phyloP scores from a whole-genome alignment of 1,139 yeast genomes.

The Taphrina pruni region DNA sequence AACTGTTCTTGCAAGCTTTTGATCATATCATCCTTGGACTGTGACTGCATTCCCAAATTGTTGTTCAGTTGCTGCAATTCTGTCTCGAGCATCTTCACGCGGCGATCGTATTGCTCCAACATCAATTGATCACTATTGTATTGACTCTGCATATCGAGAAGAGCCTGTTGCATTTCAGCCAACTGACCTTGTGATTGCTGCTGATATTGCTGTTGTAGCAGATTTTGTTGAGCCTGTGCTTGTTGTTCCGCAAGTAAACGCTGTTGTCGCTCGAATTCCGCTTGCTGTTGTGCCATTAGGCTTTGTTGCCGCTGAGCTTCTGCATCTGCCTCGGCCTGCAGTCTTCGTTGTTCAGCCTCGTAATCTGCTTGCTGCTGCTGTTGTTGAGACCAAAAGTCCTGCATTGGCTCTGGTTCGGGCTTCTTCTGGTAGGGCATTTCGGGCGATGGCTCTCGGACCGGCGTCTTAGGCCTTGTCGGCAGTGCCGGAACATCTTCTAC shows the following conservation, averaged over 20 bases:
- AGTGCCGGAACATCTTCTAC: constrained; percentile 57
- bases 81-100: constrained; percentile 80
- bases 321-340: constrained; percentile 51
- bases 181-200: constrained; percentile 79
- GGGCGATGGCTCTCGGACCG: constrained; percentile 54
- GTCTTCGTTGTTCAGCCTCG: constrained; percentile 61
- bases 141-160: constrained; percentile 75
- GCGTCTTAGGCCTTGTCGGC: constrained; percentile 55
- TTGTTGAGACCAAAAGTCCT: constrained; percentile 59
- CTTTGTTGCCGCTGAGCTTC: constrained; percentile 58
- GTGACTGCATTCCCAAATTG: constrained; percentile 75
- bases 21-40: constrained; percentile 77
- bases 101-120: constrained; percentile 83
- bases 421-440: constrained; percentile 48
- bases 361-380: constrained; percentile 55
- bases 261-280: constrained; percentile 71
- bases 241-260: constrained; percentile 73
- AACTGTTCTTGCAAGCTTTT: constrained; percentile 76
- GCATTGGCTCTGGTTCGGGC: constrained; percentile 47
- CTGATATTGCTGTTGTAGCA: constrained; percentile 71
- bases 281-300: constrained; percentile 65
- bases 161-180: constrained; percentile 80
- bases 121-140: constrained; percentile 85
- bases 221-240: constrained; percentile 75
- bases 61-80: constrained; percentile 69